Evolutionary conservation across 176 grass and related monocot genomes (phyloP), one percentile per base, ranked within the genome.

Genomic region (Otatea glauca): DNA sequence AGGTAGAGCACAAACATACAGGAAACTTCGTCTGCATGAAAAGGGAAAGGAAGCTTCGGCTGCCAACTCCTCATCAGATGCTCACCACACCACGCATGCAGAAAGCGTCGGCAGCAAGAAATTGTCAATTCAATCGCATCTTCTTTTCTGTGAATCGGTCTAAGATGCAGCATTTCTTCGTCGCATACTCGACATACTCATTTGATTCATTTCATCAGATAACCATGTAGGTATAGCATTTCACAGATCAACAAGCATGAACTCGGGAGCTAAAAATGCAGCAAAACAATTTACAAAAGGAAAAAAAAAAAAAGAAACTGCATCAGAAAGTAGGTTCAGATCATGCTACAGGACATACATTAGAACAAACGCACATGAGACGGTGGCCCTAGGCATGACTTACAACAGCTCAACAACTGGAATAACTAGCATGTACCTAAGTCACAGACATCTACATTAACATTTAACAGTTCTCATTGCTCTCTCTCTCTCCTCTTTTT

Each of bases 351-450:
- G 10, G 38, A 61, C 64, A 90, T 41, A 29, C 76, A 42, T 60
- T 41, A 42, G 4, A 38, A 51, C 75, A 77, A 24, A 73, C 9
- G 4, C 10, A 41, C 0, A 65, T 8, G 60, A 4, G 14, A 59
- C 32, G 5, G 32, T 20, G 9, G 14, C 64, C 50, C 16, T 43
- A 42, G 44, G 54, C 76, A 88, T 82, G 29, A 38, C 24, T 82
- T 75, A 77, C 78, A 69, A 85, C 82, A 68, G 27, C 51, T 75
- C 29, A 81, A 89, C 75, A 80, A 34, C 85, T 81, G 81, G 18
- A 5, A 29, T 41, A 82, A 56, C 24, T 25, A 43, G 7, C 8
- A 43, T 9, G 42, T 43, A 43, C 42, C 42, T 41, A 41, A 41
- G 39, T 41, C 39, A 41, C 39, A 41, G 39, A 41, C 39, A 41